Conservation (phyloP, 2,329 filamentous ascomycete species). For the Fonsecaea nubica region DNA sequence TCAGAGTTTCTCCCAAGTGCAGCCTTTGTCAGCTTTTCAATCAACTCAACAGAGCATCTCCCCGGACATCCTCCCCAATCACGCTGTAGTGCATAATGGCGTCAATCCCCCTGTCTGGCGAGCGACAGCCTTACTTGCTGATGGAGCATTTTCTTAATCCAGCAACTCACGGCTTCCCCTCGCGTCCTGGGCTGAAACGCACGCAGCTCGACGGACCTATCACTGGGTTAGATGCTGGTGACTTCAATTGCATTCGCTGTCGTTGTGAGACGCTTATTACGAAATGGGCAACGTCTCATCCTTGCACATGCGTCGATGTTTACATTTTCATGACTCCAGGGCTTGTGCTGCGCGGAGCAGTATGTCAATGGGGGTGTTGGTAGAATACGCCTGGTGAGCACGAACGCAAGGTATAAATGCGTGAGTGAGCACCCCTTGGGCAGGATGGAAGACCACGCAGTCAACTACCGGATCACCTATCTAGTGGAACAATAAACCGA, state of each 20-base stretch:
- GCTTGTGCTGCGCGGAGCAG: not conserved
- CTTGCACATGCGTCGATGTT: not conserved
- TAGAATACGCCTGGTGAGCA: not conserved
- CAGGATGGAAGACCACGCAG: not conserved
- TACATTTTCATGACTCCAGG: not conserved
- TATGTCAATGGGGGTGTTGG: not conserved
- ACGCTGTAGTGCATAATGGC: not conserved
- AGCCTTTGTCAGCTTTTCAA: conserved; percentile 1
- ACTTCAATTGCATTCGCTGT: not conserved
- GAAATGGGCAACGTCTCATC: not conserved
- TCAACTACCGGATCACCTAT: not conserved
- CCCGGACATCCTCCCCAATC: not conserved
- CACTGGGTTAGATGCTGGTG: not conserved
- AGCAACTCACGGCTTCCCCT: not conserved
- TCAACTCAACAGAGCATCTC: not conserved
- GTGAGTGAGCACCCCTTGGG: not conserved
- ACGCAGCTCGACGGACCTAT: not conserved
- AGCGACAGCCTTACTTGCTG: conserved; percentile 1
- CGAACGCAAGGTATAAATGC: not conserved
- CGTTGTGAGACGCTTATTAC: not conserved
- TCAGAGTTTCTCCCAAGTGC: not conserved
- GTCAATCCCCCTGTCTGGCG: not conserved
- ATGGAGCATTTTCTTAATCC: not conserved
- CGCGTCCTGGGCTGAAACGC: not conserved
- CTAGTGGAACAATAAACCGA: not conserved